Base-by-base conservation (phyloP, 2,329 filamentous ascomycete genomes). In the Cladophialophora exuberans region DNA sequence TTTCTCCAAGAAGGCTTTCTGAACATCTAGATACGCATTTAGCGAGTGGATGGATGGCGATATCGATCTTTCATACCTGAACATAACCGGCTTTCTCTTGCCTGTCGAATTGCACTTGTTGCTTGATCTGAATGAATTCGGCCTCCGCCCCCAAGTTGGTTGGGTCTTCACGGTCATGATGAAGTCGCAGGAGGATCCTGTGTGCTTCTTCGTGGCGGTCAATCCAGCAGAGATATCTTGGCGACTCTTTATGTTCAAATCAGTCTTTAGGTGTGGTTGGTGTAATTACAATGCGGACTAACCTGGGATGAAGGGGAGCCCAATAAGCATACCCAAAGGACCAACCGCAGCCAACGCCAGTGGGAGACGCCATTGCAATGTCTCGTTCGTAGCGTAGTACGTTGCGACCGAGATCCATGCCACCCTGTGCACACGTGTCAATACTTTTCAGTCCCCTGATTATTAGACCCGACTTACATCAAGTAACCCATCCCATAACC, bases 401-500 rank as follows among this genome's bases (percentile, higher is more conserved):
- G 28, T 31, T 13, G 28, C 28, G 28, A 31, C 28, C 6, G 28
- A 31, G 6, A 31, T 31, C 28, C 28, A 31, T 13, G 28, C 28
- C 28, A 31, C 28, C 28, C 28, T 31, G 28, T 6, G 28, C 6
- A 13, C 28, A 31, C 13, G 7, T 31, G 13, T 31, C 28, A 31
- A 13, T 13, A 13, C 28, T 31, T 31, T 31, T 31, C n/a, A n/a
- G n/a, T n/a, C n/a, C n/a, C n/a, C n/a, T n/a, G n/a, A n/a, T n/a
- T n/a, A n/a, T n/a, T n/a, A n/a, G n/a, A n/a, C n/a, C n/a, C n/a
- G n/a, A 52, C 54, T 17, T 31, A 53, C 54, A 26, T 44, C 7
- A 54, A 22, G 18, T 58, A 58, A 6, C 55, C 55, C 28, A 58
- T 36, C 3, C 50, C 51, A 45, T 43, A 50, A 10, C 42, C 25